Evolutionary conservation across 345 rosid genomes (phyloP).

Genomic region (Rubroshorea leprosula): DNA sequence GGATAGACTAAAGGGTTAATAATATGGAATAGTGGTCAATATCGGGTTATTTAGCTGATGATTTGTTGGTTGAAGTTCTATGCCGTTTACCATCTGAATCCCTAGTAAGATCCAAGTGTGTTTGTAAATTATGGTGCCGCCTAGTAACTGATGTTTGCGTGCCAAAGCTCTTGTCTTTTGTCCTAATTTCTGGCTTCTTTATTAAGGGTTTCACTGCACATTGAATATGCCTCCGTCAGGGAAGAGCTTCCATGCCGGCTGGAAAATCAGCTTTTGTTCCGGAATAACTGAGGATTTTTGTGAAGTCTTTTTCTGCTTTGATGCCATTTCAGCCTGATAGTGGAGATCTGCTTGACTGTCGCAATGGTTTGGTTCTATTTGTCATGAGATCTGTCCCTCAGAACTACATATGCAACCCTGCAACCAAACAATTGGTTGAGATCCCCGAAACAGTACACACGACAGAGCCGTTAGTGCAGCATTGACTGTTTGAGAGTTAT

Average conservation of each 20-base stretch:
- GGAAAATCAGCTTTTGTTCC: background rate
- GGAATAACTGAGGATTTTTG: too few species aligned
- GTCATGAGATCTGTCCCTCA: background rate
- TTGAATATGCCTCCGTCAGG: background rate
- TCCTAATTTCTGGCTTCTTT: background rate
- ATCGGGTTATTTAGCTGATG: too few species aligned
- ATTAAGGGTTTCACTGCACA: background rate
- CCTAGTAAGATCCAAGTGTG: too few species aligned
- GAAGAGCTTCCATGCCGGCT: background rate
- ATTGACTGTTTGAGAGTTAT: too few species aligned
- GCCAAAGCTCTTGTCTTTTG: background rate
- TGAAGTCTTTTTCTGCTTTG: too few species aligned
- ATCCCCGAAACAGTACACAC: background rate
- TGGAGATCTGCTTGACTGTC: background rate
- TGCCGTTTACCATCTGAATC: too few species aligned
- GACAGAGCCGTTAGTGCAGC: too few species aligned
- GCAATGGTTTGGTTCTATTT: conserved; percentile 17
- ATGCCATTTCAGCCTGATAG: background rate
- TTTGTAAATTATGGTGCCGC: background rate
- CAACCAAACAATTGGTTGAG: background rate
- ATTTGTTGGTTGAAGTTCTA: too few species aligned
- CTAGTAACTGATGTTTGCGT: conserved; percentile 1
- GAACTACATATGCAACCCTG: conserved; percentile 12
- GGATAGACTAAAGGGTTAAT: too few species aligned
- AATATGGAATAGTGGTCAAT: too few species aligned